Evolutionary conservation across 345 rosid genomes (phyloP).

Genomic region (Eucalyptus victrix): DNA sequence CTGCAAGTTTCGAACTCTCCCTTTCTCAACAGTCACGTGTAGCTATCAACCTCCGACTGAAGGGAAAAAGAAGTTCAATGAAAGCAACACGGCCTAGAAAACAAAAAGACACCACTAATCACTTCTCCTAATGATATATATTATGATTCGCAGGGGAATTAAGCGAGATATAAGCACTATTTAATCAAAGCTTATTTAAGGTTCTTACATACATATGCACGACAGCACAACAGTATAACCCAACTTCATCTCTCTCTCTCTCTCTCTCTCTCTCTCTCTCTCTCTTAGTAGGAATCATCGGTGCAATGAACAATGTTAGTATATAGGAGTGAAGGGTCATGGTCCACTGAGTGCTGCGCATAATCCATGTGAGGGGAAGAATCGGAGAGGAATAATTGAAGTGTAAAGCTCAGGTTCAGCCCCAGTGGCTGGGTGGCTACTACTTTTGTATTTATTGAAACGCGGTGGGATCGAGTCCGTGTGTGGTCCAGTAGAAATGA

Average conservation of each 20-base stretch:
- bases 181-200: background rate
- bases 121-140: background rate
- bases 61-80: background rate
- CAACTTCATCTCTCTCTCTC: background rate
- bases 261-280: background rate
- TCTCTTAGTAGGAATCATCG: background rate
- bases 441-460: background rate
- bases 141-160: background rate
- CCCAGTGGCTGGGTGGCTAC: background rate
- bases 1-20: background rate
- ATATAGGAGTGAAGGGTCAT: background rate
- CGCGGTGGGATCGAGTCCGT: background rate
- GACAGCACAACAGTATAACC: background rate
- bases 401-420: background rate
- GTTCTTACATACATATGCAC: background rate
- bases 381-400: background rate
- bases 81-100: background rate
- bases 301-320: background rate
- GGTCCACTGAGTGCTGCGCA: background rate
- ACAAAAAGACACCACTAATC: background rate
- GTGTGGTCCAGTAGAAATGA: background rate
- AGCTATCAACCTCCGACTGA: background rate
- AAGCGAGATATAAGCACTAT: background rate
- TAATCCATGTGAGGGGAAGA: background rate
- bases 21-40: background rate